Evolutionary conservation across 1,284 basidiomycete species (phyloP).

Genomic region (Boletus smithii): DNA sequence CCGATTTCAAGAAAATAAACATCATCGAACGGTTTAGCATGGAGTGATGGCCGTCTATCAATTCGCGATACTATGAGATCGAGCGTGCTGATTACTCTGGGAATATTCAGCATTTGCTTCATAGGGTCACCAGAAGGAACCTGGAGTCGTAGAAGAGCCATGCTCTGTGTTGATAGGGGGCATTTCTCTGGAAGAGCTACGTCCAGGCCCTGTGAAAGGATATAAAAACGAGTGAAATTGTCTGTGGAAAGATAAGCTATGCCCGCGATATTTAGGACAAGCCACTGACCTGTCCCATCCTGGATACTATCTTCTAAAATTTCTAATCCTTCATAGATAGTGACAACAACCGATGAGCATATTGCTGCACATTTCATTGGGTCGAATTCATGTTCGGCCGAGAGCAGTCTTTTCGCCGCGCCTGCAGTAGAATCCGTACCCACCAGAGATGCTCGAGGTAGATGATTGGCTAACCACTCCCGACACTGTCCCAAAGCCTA

Average conservation of each 20-base stretch:
- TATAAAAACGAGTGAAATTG: slow-evolving; percentile 65
- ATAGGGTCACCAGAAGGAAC: neutral
- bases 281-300: slow-evolving; percentile 47
- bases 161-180: slow-evolving; percentile 17
- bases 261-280: neutral
- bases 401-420: slow-evolving; percentile 55
- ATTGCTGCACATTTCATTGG: slow-evolving; percentile 61
- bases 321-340: slow-evolving; percentile 54
- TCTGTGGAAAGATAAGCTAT: slow-evolving; percentile 34
- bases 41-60: slow-evolving; percentile 58
- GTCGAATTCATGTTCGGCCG: slow-evolving; percentile 27
- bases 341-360: slow-evolving; percentile 61
- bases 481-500: slow-evolving; percentile 79
- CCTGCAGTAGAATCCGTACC: slow-evolving; percentile 66
- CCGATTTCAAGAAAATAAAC: slow-evolving; percentile 58
- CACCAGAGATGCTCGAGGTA: slow-evolving; percentile 51
- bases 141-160: slow-evolving; percentile 42
- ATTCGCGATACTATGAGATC: slow-evolving; percentile 42
- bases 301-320: slow-evolving; percentile 61
- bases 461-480: slow-evolving; percentile 48
- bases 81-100: slow-evolving; percentile 21
- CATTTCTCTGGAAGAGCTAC: slow-evolving; percentile 24
- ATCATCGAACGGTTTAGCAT: slow-evolving; percentile 49
- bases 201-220: slow-evolving; percentile 42
- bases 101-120: slow-evolving; percentile 12